Evolutionary conservation across 2,329 filamentous ascomycete species (phyloP), one percentile per base, ranked within the genome.

Genomic region (Sordariomycetes sp.): DNA sequence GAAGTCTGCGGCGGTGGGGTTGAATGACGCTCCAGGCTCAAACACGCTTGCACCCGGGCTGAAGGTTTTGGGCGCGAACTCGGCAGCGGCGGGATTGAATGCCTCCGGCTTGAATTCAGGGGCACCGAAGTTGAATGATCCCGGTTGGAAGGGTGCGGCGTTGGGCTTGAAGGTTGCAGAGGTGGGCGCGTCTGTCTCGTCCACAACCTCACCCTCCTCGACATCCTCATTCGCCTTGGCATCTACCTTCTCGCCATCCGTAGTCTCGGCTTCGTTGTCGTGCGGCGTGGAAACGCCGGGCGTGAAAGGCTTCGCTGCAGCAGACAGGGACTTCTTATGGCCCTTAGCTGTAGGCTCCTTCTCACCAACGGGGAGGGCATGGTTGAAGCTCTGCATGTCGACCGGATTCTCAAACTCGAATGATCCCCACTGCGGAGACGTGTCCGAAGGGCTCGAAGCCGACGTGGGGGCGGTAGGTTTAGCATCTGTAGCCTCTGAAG

Each of bases 221-320:
- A 18, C 48, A 12, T 37, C 35, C 25, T 46, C 37, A 43, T 55
- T 14, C 22, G 58, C 55, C 14, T 54, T 50, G n/a, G 24, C 22
- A 22, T 46, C 50, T 14, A 53, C 20, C 6, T 28, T 43, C 51
- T 58, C 51, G 40, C 51, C 55, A 22, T 50, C 46, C 5, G 55
- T 37, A 43, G 37, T 10, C 37, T 54, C 43, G 12, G 25, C 6
- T 34, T 43, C 35, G 18, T 54, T 34, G 18, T 32, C 10, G 5
- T 57, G 50, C 18, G 51, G 22, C 12, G 53, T n/a, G 3, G 18
- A 53, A 35, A 66, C 71, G 20, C 74, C 72, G 16, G 80, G 79
- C 4, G 76, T 79, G 67, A 94, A 95, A 0, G 87, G 79, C 64
- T 82, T 83, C 0, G 89, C 88, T 18, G 83, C 79, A 3, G 88